These are phyloP conservation scores for Cardiospermum halicacabum DNA, from an alignment of 345 rosid genomes.

Conservation along the genomic window DNA sequence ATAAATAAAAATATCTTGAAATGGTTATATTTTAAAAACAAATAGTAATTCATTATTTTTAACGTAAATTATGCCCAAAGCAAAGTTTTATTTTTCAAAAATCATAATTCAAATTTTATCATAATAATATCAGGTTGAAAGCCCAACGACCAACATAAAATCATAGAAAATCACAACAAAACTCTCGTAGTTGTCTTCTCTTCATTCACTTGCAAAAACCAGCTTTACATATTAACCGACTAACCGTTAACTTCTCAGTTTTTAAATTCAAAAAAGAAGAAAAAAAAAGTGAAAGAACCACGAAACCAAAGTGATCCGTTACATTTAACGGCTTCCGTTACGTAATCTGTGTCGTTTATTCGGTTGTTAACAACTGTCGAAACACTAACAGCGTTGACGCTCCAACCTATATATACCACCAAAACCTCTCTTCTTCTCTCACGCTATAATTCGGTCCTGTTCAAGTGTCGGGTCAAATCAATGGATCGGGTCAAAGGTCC, in stretches of 20 bases:
- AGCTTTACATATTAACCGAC: background rate
- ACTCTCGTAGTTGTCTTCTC: background rate
- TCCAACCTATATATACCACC: background rate
- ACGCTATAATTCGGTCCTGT: background rate
- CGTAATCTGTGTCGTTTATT: background rate
- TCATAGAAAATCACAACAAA: background rate
- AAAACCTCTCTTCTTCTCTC: background rate
- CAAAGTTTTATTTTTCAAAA: background rate
- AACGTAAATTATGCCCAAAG: background rate
- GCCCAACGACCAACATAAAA: background rate
- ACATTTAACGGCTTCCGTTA: background rate
- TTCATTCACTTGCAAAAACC: background rate
- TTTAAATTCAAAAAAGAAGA: slow-evolving; percentile 1
- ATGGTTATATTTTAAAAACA: too few relatives aligned
- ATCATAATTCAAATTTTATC: background rate
- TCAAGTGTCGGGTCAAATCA: background rate
- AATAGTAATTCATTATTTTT: too few relatives aligned
- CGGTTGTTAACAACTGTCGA: background rate
- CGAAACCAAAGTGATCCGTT: background rate
- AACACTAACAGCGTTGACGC: background rate
- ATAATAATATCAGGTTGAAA: background rate
- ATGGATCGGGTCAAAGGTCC: slow-evolving; percentile 47
- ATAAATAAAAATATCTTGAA: too few relatives aligned
- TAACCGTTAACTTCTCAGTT: background rate
- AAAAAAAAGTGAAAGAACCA: background rate